These are phyloP conservation scores for Wickerhamomyces sp. DNA, from an alignment of 1,139 yeast species.

Conservation along the genomic window DNA sequence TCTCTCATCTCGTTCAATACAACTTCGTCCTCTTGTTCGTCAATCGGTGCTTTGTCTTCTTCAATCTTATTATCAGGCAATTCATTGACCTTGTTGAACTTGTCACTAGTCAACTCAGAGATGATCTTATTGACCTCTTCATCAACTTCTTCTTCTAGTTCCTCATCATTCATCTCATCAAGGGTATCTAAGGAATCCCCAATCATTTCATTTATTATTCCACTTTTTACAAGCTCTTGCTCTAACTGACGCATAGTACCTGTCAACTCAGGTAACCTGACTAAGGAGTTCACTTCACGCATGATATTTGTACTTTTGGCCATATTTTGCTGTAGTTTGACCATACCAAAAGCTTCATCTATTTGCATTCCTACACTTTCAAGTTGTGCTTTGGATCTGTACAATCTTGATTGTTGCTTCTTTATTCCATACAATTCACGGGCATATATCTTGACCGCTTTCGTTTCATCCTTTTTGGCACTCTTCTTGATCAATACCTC, in stretches of 20 bases:
- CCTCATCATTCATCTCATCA: conserved; percentile 55
- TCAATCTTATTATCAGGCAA: conserved; percentile 31
- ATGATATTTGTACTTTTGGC: conserved; percentile 74
- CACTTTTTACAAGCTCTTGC: conserved; percentile 84
- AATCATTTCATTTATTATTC: conserved; percentile 93
- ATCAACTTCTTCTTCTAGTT: conserved; percentile 62
- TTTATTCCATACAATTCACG: conserved; percentile 72
- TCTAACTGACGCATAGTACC: conserved; percentile 84
- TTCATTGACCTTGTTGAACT: conserved; percentile 43
- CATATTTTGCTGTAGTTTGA: conserved; percentile 78
- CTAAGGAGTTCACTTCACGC: conserved; percentile 82
- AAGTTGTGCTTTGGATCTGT: conserved; percentile 78
- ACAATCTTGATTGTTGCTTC: conserved; percentile 69
- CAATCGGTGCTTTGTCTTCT: conserved; percentile 40
- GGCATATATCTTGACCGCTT: conserved; percentile 75
- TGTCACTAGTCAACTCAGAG: conserved; percentile 42
- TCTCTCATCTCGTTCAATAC: conserved; percentile 88
- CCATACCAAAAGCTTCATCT: conserved; percentile 87
- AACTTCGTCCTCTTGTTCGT: conserved; percentile 55
- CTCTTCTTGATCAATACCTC: conserved; percentile 67
- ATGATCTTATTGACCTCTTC: conserved; percentile 62
- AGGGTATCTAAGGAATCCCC: conserved; percentile 79
- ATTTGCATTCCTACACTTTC: conserved; percentile 85
- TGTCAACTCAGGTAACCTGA: conserved; percentile 74
- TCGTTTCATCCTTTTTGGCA: conserved; percentile 74